phyloP scores from a whole-genome alignment of 495 filamentous ascomycete genomes.

The Neurospora intermedia region DNA sequence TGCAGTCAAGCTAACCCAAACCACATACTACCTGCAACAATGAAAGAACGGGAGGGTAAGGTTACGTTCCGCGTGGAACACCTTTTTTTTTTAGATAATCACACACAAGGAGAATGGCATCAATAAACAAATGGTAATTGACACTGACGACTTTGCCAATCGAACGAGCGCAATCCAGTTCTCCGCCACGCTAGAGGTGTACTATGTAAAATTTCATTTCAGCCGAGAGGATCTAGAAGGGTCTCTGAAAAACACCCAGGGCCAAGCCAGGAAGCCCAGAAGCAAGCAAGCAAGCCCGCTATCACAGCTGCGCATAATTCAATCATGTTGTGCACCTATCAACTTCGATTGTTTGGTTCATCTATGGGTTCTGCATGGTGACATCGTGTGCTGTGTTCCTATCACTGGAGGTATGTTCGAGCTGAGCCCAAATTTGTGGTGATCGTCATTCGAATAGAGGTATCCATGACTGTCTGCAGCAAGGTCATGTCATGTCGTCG shows the following conservation, averaged over 20 bases:
- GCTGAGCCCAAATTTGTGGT: background rate
- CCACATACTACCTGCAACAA: background rate
- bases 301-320: background rate
- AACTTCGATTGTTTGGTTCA: no score
- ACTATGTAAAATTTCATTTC: background rate
- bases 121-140: background rate
- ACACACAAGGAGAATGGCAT: background rate
- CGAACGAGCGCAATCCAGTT: background rate
- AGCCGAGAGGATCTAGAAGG: background rate
- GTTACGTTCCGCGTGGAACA: background rate
- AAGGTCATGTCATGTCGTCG: background rate
- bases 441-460: background rate
- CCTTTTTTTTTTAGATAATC: background rate
- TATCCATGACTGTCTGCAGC: background rate
- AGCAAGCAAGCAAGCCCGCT: background rate
- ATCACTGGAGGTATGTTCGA: background rate
- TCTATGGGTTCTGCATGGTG: no score
- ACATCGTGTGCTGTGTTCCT: no score
- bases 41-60: background rate
- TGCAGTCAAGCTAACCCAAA: background rate
- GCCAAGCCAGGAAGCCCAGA: background rate
- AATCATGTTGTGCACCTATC: no score
- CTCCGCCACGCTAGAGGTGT: background rate
- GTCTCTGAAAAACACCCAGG: background rate
- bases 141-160: background rate